Evolutionary conservation across 2,329 filamentous ascomycete species (phyloP), one percentile per base, ranked within the genome.

Genomic region (Colletotrichum graminicola): DNA sequence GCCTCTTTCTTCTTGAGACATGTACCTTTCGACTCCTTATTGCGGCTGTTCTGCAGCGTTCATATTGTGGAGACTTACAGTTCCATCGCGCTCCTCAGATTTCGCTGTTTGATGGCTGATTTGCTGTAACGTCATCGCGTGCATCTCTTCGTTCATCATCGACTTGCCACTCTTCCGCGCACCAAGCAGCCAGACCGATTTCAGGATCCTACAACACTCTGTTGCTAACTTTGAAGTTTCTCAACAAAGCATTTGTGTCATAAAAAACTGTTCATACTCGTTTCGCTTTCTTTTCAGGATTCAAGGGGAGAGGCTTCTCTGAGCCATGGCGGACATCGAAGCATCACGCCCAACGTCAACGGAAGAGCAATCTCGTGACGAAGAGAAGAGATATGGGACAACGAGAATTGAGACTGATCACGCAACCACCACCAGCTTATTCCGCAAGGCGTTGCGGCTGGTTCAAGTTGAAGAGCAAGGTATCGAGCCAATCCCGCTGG

Each of bases 391-490:
- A 8, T 57, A 29, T 21, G n/a, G 14, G 10, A 21, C 29, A 29
- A 29, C 26, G 12, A n/a, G 11, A 14, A 12, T 49, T 18, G 41
- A 32, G 10, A 11, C 26, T 14, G 16, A 11, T n/a, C 29, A 36
- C 39, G 63, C 36, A 36, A 29, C 51, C 14, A 23, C 3, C 8
- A n/a, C 16, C 21, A 43, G 8, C 18, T 7, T 56, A 1, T 26
- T 72, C 18, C 55, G 62, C 55, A 67, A 60, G 34, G 23, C 61
- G 26, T 34, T 74, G 5, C 51, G 52, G 5, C 26, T 45, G 8
- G 76, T 76, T 26, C 74, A 81, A n/a, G 82, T 86, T 18, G 84
- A 86, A 76, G 77, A 82, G 62, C 80, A 80, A 67, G 84, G 84
- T 55, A 82, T 84, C 47, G 79, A 82, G 26, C 85, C 85, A 1